Evolutionary conservation across 176 grass and related monocot species (phyloP).

Genomic region (Tillandsia leiboldiana): DNA sequence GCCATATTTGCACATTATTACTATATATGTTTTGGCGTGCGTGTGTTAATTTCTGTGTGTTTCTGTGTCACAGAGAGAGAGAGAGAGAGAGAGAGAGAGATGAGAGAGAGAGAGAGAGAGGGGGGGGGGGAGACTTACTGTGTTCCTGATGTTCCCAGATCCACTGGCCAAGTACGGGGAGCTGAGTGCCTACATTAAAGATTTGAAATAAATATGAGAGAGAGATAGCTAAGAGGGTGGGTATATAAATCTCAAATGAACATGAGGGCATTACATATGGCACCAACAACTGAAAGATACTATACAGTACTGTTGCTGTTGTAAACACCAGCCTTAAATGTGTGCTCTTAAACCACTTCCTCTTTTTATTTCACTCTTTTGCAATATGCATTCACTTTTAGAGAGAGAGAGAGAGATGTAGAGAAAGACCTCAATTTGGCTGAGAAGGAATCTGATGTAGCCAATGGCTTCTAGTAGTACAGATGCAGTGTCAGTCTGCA

Average conservation of each 20-base stretch:
- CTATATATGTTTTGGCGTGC: neutral
- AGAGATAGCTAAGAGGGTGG: neutral
- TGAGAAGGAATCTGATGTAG: slow-evolving; percentile 65
- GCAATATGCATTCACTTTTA: neutral
- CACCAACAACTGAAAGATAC: slow-evolving; percentile 23
- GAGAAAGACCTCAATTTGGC: slow-evolving; percentile 68
- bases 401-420: neutral
- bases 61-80: too few relatives aligned
- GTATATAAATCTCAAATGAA: slow-evolving; percentile 10
- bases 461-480: slow-evolving; percentile 78
- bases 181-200: slow-evolving; percentile 55
- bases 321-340: slow-evolving; percentile 61
- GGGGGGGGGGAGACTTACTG: slow-evolving; percentile 23
- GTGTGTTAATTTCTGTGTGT: neutral
- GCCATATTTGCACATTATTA: too few relatives aligned
- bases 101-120: neutral
- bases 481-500: slow-evolving; percentile 80
- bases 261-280: slow-evolving; percentile 32
- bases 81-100: neutral
- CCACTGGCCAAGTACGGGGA: slow-evolving; percentile 54
- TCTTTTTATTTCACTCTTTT: slow-evolving; percentile 45
- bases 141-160: slow-evolving; percentile 24
- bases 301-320: slow-evolving; percentile 11
- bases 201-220: slow-evolving; percentile 9
- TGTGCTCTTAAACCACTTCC: slow-evolving; percentile 50